phyloP scores from a whole-genome alignment of 1,139 yeast genomes.

The Maudiozyma humilis region DNA sequence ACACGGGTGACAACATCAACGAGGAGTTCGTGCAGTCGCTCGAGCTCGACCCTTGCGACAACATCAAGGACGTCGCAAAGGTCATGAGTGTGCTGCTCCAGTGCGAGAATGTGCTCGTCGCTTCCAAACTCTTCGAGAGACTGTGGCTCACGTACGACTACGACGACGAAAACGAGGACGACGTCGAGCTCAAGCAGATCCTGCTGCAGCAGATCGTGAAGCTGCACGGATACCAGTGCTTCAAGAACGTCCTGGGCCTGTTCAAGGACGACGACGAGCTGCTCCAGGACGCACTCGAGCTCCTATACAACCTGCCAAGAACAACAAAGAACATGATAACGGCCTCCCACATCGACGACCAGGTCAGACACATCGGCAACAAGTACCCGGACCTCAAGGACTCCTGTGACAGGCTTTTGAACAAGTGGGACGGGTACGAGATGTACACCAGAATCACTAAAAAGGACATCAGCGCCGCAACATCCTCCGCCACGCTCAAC shows the following conservation, averaged over 20 bases:
- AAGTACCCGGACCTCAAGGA: conserved; percentile 33
- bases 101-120: conserved; percentile 60
- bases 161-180: conserved; percentile 22
- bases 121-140: conserved; percentile 59
- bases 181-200: conserved; percentile 32
- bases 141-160: conserved; percentile 42
- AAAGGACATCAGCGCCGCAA: conserved; percentile 19
- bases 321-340: conserved; percentile 74
- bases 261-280: conserved; percentile 29
- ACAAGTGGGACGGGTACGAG: conserved; percentile 66
- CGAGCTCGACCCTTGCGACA: conserved; percentile 44
- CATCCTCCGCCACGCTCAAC: conserved; percentile 10
- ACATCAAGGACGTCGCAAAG: conserved; percentile 57
- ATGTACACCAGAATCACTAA: conserved; percentile 67
- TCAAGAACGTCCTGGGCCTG: conserved; percentile 51
- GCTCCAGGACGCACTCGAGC: conserved; percentile 42
- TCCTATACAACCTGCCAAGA: conserved; percentile 68
- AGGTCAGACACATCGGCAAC: conserved; percentile 41
- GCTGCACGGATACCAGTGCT: conserved; percentile 81
- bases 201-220: conserved; percentile 56
- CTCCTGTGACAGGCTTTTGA: conserved; percentile 42
- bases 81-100: conserved; percentile 80
- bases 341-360: conserved; percentile 67
- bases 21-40: conserved; percentile 57
- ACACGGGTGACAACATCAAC: conserved; percentile 50